Evolutionary conservation across 129 eudicot species (phyloP).

Genomic region (Glebionis coronaria): DNA sequence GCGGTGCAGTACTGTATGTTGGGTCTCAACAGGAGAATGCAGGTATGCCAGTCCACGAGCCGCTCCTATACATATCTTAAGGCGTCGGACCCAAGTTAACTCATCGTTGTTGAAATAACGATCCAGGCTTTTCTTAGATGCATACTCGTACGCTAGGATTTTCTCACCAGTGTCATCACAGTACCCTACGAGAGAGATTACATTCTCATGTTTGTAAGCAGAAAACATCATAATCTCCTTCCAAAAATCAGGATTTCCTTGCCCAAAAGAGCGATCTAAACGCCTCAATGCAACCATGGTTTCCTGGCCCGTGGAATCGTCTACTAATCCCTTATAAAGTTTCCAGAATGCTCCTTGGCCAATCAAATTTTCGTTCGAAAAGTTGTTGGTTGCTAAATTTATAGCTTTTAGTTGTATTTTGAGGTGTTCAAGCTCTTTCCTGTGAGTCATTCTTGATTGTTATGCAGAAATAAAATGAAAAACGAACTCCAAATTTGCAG

Average conservation of each 20-base stretch:
- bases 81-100: background rate
- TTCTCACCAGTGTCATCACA: background rate
- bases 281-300: background rate
- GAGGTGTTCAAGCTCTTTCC: background rate
- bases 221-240: background rate
- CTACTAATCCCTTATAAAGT: background rate
- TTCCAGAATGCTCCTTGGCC: background rate
- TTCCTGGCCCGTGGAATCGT: background rate
- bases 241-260: conserved; percentile 1
- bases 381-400: background rate
- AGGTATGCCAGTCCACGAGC: background rate
- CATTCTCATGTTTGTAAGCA: background rate
- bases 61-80: background rate
- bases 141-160: background rate
- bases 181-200: background rate
- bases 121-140: background rate
- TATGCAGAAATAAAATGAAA: conserved; percentile 18
- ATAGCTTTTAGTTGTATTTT: background rate
- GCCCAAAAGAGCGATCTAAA: background rate
- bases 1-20: background rate
- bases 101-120: background rate
- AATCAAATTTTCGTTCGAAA: background rate
- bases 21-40: background rate
- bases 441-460: background rate
- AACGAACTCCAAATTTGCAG: conserved; percentile 5